Conservation (phyloP, 2,329 filamentous ascomycete species). For the Neospermospora avenae region DNA sequence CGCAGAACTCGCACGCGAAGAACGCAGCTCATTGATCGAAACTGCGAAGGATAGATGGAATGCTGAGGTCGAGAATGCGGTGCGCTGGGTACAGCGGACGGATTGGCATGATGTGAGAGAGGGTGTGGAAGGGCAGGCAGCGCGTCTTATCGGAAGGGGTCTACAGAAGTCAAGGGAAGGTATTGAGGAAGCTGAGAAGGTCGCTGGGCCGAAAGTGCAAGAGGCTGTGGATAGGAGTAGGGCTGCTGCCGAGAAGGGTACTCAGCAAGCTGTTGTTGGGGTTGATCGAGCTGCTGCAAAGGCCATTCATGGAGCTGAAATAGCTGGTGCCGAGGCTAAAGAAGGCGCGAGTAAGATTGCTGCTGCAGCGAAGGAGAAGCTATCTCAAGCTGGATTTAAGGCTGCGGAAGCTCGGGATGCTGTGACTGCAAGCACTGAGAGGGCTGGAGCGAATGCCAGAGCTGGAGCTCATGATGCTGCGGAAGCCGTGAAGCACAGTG, state of each 20-base stretch:
- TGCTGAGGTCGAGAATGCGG: slow-evolving; percentile 63
- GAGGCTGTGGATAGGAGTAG: slow-evolving; percentile 40
- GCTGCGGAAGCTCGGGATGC: slow-evolving; percentile 31
- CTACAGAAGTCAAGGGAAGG: slow-evolving; percentile 32
- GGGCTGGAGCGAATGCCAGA: slow-evolving; percentile 24
- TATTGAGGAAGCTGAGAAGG: slow-evolving; percentile 30
- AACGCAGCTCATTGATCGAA: slow-evolving; percentile 58
- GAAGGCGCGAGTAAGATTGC: slow-evolving; percentile 19
- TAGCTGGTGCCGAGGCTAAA: slow-evolving; percentile 17
- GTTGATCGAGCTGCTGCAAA: slow-evolving; percentile 28
- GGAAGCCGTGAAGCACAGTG: slow-evolving; percentile 27
- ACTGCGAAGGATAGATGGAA: slow-evolving; percentile 77
- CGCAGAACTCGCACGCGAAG: slow-evolving; percentile 48
- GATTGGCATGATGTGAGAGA: slow-evolving; percentile 64
- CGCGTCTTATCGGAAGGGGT: slow-evolving; percentile 38
- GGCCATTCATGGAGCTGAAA: slow-evolving; percentile 25
- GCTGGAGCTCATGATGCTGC: slow-evolving; percentile 27
- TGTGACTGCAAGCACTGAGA: slow-evolving; percentile 32
- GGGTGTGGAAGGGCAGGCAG: slow-evolving; percentile 49
- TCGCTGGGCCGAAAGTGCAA: slow-evolving; percentile 36
- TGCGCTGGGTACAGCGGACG: slow-evolving; percentile 61
- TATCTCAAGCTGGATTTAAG: slow-evolving; percentile 24
- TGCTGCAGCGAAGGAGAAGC: slow-evolving; percentile 23
- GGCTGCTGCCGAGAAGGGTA: slow-evolving; percentile 33
- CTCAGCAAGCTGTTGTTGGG: slow-evolving; percentile 22